Evolutionary conservation across 2,329 filamentous ascomycete genomes (phyloP).

Genomic region (Allantophomopsis lycopodina): DNA sequence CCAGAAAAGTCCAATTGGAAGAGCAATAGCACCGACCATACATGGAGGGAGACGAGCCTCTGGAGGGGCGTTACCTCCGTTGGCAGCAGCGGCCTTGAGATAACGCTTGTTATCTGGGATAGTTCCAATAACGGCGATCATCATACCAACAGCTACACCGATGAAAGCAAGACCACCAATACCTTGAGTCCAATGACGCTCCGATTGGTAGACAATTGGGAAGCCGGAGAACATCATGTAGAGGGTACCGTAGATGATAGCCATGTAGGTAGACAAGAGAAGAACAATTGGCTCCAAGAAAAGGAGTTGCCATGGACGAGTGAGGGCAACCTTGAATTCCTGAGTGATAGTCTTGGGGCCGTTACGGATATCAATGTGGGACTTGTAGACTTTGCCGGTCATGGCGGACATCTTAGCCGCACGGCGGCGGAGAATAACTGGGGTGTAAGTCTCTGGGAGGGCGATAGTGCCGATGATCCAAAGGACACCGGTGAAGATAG

Average conservation of each 20-base stretch:
- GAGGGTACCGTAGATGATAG: conserved; percentile 40
- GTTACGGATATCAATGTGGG: conserved; percentile 31
- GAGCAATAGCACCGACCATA: conserved; percentile 44
- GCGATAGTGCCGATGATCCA: conserved; percentile 35
- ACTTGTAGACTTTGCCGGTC: conserved; percentile 42
- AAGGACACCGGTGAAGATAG: conserved; percentile 45
- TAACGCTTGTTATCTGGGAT: conserved; percentile 42
- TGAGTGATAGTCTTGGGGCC: conserved; percentile 27
- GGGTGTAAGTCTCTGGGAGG: conserved; percentile 45
- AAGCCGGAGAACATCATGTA: conserved; percentile 47
- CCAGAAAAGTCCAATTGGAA: conserved; percentile 54
- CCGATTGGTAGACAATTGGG: conserved; percentile 50
- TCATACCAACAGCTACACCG: conserved; percentile 55
- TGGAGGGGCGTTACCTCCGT: conserved; percentile 42
- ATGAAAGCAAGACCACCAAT: conserved; percentile 53
- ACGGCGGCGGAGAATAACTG: conserved; percentile 35
- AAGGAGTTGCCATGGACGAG: conserved; percentile 54
- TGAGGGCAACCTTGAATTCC: conserved; percentile 41
- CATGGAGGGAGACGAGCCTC: conserved; percentile 51
- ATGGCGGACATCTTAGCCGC: conserved; percentile 31
- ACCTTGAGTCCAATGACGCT: conserved; percentile 43
- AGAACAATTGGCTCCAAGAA: conserved; percentile 59
- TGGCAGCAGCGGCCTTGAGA: conserved; percentile 24
- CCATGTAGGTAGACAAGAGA: conserved; percentile 51
- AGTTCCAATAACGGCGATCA: conserved; percentile 39